Evolutionary conservation across 768 basidiomycete species (phyloP), one percentile per base, ranked within the genome.

Genomic region (Mycena olivaceomarginata): DNA sequence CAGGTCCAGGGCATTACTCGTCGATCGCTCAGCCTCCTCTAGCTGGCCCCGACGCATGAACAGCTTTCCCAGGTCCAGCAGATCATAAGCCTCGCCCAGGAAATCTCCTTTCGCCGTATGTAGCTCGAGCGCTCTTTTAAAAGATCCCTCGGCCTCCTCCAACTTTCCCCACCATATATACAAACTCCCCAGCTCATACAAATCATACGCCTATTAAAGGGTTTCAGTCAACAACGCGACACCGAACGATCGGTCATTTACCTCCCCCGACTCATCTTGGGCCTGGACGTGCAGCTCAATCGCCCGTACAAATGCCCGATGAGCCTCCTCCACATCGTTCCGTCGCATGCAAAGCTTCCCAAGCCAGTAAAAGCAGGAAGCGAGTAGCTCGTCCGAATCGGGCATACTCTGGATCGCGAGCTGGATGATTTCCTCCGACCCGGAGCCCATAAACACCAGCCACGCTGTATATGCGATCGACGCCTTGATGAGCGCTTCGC

Each of bases 291-390:
- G 78, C 4, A 76, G 68, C 59, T 74, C 37, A 11, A 74, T 45
- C 25, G 78, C 78, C 2, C 53, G 62, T 40, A 7, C 39, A 40
- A 79, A 79, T 20, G 78, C 78, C 5, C 43, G 63, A 70, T 79
- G 78, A 0, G 78, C 78, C 37, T 72, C 75, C 37, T 70, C 68
- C 10, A 71, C 48, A 53, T 76, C 78, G 46, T 79, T 79, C 13
- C 78, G 75, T 22, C 78, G 59, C 71, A 79, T 73, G 16, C 78
- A 79, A 16, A 79, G 75, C 59, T 72, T 67, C 43, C 78, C 78
- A 22, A 76, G 67, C 78, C 78, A 79, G 68, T 76, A 79, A 63
- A 73, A 76, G 65, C 78, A 79, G 18, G 78, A 63, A 2, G 78
- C 70, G 4, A 76, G 66, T 16, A 76, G 22, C 62, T 66, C 57